Evolutionary conservation across 1,139 yeast species (phyloP), one percentile per base, ranked within the genome.

Genomic region (Yamadazyma atlantica): DNA sequence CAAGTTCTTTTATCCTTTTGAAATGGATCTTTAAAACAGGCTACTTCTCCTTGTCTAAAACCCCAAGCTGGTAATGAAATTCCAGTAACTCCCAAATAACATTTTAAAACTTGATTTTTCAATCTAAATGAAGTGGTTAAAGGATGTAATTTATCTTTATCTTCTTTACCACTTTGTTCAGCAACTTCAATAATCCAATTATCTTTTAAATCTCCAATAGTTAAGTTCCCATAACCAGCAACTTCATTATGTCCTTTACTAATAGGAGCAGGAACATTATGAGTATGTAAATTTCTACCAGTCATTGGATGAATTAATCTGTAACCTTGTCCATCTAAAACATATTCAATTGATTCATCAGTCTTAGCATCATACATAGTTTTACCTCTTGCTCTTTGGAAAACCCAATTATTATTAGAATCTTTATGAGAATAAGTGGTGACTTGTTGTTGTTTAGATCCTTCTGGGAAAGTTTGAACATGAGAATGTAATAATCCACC

Each of bases 401-500:
- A 76, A 31, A 75, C 57, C 97, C 97, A 92, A 53, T 88, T 82
- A 63, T 92, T 92, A 70, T 92, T 92, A 40, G 80, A 55, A 64
- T 92, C 99, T 66, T 87, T 87, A 69, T 88, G 97, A 37, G 88
- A 80, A 62, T 92, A 92, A 24, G 96, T 86, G 32, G 98, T 92
- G 40, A 92, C 86, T 66, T 92, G 98, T 66, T 92, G 97, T 67
- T 92, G 99, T 52, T 78, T 75, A 14, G 97, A 90, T 40, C 99
- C 99, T 54, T 82, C 95, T 32, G 98, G 98, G 70, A 72, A 92
- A 10, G 88, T 73, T 67, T 92, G 97, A 36, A 86, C 80, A 60
- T 92, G 99, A 10, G 98, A 92, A 66, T 92, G 99, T 55, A 92
- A 76, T 51, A 94, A 72, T 30, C 95, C 95, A 46, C 97, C 96